Evolutionary conservation across 1,284 basidiomycete species (phyloP), one percentile per base, ranked within the genome.

Genomic region (Malassezia brasiliensis): DNA sequence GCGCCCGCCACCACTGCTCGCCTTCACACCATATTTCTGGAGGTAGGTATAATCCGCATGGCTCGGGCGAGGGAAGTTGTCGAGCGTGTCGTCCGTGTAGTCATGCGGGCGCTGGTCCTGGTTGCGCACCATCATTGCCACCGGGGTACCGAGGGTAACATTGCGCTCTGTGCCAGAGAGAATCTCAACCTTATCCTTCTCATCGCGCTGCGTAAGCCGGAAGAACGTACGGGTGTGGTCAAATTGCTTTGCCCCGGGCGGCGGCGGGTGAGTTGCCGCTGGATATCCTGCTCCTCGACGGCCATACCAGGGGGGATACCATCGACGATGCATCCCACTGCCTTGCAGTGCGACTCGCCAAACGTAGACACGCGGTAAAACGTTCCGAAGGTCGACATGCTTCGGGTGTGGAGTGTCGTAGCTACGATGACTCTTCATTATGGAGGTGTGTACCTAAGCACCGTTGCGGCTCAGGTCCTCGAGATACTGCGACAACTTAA

Each of bases 11-110:
- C 94, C 94, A 58, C 86, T 89, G 79, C 87, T 90, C 1, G 94
- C 93, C 79, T 98, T 98, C 76, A 98, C 77, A 32, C 89, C 90
- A 76, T 98, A 99, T 75, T 99, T 99, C 69, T 90, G 85, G 51
- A 98, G 83, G 77, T 99, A 99, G 31, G 94, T 98, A 77, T 87
- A 96, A 76, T 99, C 94, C 48, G 94, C 94, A 74, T 99, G 94
- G 65, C 87, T 90, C 17, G 94, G 94, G 30, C 94, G 85, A 37
- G 94, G 94, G 79, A 90, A 98, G 55, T 90, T 79, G 75, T 98
- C 93, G 34, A 74, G 63, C 0, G 93, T 98, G 79, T 96, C 64
- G 56, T 74, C 94, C 66, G 90, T 86, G 79, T 99, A 99, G 77
- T 99, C 94, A 75, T 96, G 86, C 19, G 94, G 94, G 41, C 94